Evolutionary conservation across 2,329 filamentous ascomycete species (phyloP).

Genomic region (Calonectria fujianensis): DNA sequence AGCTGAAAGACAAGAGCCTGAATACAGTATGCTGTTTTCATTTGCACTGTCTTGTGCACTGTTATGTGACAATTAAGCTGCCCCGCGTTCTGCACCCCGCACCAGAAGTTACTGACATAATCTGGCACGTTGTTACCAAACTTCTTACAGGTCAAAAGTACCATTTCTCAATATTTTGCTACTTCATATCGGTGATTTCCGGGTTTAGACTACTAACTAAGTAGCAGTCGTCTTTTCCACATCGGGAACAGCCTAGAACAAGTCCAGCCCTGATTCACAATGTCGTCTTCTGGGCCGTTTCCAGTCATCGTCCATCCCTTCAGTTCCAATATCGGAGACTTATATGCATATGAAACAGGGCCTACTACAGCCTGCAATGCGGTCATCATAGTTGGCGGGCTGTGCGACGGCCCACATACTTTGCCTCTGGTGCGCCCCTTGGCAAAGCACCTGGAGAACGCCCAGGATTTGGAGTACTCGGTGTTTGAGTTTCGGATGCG

Average conservation of each 20-base stretch:
- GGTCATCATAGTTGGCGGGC: slow-evolving; percentile 81
- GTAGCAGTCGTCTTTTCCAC: not conserved
- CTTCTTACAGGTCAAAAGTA: not conserved
- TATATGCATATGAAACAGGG: slow-evolving; percentile 70
- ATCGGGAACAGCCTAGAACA: not conserved
- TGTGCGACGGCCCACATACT: slow-evolving; percentile 81
- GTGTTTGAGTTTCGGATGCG: slow-evolving; percentile 74
- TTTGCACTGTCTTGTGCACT: slow-evolving; percentile 12
- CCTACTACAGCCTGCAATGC: slow-evolving; percentile 70
- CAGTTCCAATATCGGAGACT: slow-evolving; percentile 62
- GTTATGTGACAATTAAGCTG: not conserved
- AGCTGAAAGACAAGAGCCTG: slow-evolving; percentile 13
- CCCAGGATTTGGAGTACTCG: slow-evolving; percentile 66
- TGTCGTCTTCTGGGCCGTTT: slow-evolving; percentile 60
- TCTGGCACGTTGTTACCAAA: not conserved
- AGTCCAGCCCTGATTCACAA: slow-evolving; percentile 37
- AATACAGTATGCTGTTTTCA: not conserved
- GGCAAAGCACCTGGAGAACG: slow-evolving; percentile 64
- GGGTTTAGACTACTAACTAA: not conserved
- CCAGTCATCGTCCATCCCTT: slow-evolving; percentile 68
- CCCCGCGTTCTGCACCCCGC: slow-evolving; percentile 1
- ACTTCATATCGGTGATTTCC: not conserved
- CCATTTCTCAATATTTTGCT: not conserved
- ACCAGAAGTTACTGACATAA: not conserved
- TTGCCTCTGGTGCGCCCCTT: slow-evolving; percentile 73